Evolutionary conservation across 1,284 basidiomycete genomes (phyloP).

Genomic region (Sanghuangporus baumii): DNA sequence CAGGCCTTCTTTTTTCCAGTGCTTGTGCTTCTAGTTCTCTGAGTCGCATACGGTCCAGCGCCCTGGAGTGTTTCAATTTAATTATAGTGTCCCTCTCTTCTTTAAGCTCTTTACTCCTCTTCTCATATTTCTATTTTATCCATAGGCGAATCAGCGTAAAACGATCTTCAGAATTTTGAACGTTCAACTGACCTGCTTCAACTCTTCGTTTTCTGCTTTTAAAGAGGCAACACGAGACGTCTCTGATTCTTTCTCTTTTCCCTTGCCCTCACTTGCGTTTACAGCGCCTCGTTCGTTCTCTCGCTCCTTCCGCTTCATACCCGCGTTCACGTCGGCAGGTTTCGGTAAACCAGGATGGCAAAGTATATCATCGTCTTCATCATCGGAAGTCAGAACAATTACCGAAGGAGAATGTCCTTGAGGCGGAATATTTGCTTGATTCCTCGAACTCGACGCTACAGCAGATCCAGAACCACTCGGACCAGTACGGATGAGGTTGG

Average conservation of each 20-base stretch:
- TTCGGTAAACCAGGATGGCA: neutral
- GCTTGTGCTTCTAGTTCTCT: neutral
- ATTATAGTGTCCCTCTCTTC: no score
- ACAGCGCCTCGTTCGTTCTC: neutral
- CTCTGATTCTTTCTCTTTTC: neutral
- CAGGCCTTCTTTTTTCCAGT: neutral
- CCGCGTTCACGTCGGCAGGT: neutral
- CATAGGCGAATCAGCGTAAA: no score
- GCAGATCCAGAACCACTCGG: neutral
- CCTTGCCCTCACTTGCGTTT: neutral
- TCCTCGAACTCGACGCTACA: neutral
- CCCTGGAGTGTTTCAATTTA: no score
- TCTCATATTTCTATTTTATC: no score
- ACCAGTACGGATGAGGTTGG: neutral
- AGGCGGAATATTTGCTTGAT: neutral
- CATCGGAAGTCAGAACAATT: neutral
- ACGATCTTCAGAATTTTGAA: neutral
- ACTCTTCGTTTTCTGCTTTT: neutral
- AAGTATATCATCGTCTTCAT: neutral
- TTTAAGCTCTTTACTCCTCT: no score
- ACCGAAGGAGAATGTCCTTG: neutral
- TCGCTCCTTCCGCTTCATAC: neutral
- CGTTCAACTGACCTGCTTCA: slow-evolving; percentile 4
- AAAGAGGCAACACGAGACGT: neutral
- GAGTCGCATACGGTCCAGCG: no score